Percentiles rank a stretch among this genome's conserved stretches.
These are phyloP conservation scores for Zasmidium citrigriseum DNA, from an alignment of 2,329 filamentous ascomycete species.

Conservation along the genomic window DNA sequence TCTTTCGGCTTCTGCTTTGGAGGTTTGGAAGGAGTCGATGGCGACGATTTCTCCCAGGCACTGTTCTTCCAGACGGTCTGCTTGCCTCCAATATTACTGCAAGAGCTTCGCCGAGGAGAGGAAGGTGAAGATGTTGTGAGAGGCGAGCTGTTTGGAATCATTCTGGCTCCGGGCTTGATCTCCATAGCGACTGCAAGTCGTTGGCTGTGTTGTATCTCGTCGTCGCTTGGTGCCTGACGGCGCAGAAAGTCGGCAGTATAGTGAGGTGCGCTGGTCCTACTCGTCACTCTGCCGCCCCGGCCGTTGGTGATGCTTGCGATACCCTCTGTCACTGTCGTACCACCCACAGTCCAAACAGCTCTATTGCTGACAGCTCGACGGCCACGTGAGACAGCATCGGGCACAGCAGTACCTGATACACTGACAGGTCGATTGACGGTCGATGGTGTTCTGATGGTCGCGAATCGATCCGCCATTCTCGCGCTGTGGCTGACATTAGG, in stretches of 20 bases:
- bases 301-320: slow-evolving; percentile 56
- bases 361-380: slow-evolving; percentile 58
- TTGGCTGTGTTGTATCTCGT: slow-evolving; percentile 61
- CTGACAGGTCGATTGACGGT: slow-evolving; percentile 1
- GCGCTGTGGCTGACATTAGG: slow-evolving; percentile 16
- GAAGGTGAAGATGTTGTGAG: slow-evolving; percentile 9
- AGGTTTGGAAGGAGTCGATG: slow-evolving; percentile 11
- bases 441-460: slow-evolving; percentile 18
- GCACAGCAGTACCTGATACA: slow-evolving; percentile 1
- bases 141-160: slow-evolving; percentile 56
- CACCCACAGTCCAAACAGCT: slow-evolving; percentile 76
- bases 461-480: slow-evolving; percentile 25
- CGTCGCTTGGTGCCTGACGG: slow-evolving; percentile 28
- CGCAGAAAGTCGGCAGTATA: slow-evolving; percentile 60
- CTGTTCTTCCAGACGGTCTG: slow-evolving; percentile 24
- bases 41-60: slow-evolving; percentile 20
- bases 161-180: slow-evolving; percentile 68
- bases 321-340: slow-evolving; percentile 47
- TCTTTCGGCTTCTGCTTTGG: slow-evolving; percentile 24
- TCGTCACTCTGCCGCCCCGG: slow-evolving; percentile 64
- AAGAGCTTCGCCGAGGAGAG: slow-evolving; percentile 12
- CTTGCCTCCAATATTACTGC: slow-evolving; percentile 8
- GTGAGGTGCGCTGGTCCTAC: slow-evolving; percentile 70
- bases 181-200: slow-evolving; percentile 78
- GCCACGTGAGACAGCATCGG: slow-evolving; percentile 1